A percentile compares a stretch with the other conserved stretches of the same genome.
These are phyloP conservation scores for Xylaria sp. DNA, from an alignment of 2,329 filamentous ascomycete species.

Conservation along the genomic window DNA sequence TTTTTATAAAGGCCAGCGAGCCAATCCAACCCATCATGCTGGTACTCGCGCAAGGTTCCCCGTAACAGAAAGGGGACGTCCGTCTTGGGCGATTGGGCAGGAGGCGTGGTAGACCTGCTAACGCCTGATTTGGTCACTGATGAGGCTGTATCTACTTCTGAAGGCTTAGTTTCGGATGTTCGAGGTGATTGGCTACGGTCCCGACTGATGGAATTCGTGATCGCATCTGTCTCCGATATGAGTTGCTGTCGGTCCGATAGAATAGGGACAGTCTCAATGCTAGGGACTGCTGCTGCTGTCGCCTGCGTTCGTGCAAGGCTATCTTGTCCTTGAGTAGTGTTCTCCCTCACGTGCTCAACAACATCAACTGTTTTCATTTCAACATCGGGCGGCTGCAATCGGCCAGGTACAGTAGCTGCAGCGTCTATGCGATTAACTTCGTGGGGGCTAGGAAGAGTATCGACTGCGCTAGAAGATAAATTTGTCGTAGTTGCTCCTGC, in stretches of 20 bases:
- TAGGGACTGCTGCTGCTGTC: conserved; percentile 35
- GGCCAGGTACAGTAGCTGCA: conserved; percentile 35
- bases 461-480: neutral
- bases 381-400: conserved; percentile 40
- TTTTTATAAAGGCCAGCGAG: conserved; percentile 91
- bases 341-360: conserved; percentile 40
- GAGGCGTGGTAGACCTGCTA: conserved; percentile 53
- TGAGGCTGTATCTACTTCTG: conserved; percentile 59
- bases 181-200: conserved; percentile 60
- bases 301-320: conserved; percentile 3
- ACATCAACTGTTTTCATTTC: conserved; percentile 44
- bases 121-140: conserved; percentile 52
- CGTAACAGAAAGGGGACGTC: conserved; percentile 85
- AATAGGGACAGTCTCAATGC: conserved; percentile 44
- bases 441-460: conserved; percentile 33
- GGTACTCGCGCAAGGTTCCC: conserved; percentile 92
- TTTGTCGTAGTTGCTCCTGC: neutral
- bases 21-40: conserved; percentile 98
- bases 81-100: conserved; percentile 65
- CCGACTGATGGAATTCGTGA: conserved; percentile 58
- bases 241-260: conserved; percentile 48
- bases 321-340: conserved; percentile 17
- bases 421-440: conserved; percentile 39
- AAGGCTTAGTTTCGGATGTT: conserved; percentile 63
- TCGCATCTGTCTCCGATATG: conserved; percentile 57